A percentile compares a stretch with the other conserved stretches of the same genome.
These are phyloP conservation scores for Penicillium sp. DNA, from an alignment of 2,329 filamentous ascomycete genomes.

Conservation along the genomic window DNA sequence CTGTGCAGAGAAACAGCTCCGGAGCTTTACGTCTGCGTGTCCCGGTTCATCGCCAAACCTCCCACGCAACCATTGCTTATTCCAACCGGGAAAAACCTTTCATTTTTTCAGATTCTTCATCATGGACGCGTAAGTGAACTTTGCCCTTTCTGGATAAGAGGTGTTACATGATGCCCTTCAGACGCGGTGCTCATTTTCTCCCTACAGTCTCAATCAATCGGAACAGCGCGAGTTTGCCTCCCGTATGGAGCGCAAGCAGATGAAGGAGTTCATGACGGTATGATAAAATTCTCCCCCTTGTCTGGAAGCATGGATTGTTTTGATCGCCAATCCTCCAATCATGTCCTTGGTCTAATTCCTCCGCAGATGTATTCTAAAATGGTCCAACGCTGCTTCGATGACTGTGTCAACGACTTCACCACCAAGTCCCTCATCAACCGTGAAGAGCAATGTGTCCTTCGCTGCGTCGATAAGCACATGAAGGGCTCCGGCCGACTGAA, in stretches of 20 bases:
- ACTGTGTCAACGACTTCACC: slow-evolving; percentile 97
- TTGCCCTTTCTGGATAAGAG: not conserved
- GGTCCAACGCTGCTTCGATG: slow-evolving; percentile 72
- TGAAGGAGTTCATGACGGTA: slow-evolving; percentile 98
- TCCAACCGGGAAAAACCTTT: slow-evolving; percentile 1
- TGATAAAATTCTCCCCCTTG: too few species aligned
- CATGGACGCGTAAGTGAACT: slow-evolving; percentile 34
- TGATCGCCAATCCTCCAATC: too few species aligned
- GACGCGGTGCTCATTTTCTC: slow-evolving; percentile 1
- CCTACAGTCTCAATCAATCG: slow-evolving; percentile 58
- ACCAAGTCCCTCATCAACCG: slow-evolving; percentile 85
- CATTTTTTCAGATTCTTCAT: slow-evolving; percentile 12
- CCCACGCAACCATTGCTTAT: not conserved
- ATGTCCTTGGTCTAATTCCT: not conserved
- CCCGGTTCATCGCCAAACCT: slow-evolving; percentile 5
- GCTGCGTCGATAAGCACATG: slow-evolving; percentile 94
- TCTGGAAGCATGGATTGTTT: too few species aligned
- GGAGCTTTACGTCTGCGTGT: slow-evolving; percentile 12
- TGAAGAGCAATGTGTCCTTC: slow-evolving; percentile 86
- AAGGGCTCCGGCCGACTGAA: slow-evolving; percentile 84
- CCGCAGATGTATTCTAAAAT: slow-evolving; percentile 59
- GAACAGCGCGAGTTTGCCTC: slow-evolving; percentile 91
- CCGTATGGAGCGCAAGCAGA: slow-evolving; percentile 95
- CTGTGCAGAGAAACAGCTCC: slow-evolving; percentile 20
- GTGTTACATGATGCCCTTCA: not conserved